Conservation (phyloP, 2,329 filamentous ascomycete species). For the Chrysoporthe puriensis region DNA sequence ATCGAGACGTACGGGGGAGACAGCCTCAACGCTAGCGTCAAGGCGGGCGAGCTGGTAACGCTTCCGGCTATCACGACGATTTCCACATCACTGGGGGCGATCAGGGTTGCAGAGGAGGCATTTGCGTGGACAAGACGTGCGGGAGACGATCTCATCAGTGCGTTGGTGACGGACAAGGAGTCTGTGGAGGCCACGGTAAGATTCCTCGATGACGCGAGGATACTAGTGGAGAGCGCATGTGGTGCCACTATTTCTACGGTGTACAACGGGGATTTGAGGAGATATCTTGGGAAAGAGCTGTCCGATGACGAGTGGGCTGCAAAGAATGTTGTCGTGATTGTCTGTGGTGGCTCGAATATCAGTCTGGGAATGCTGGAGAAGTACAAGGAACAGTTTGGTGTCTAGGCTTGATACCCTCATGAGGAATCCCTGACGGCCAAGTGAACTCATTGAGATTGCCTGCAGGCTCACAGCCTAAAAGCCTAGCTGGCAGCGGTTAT, state of each 20-base stretch:
- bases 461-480: no score
- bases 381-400: slow-evolving; percentile 56
- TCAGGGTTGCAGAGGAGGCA: slow-evolving; percentile 61
- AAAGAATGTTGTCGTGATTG: slow-evolving; percentile 79
- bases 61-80: slow-evolving; percentile 71
- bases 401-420: slow-evolving; percentile 21
- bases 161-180: slow-evolving; percentile 74
- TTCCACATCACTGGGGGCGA: slow-evolving; percentile 71
- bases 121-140: slow-evolving; percentile 62
- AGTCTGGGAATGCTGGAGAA: slow-evolving; percentile 62
- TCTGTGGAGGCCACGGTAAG: slow-evolving; percentile 77
- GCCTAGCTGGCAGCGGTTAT: no score
- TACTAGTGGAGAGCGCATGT: slow-evolving; percentile 84
- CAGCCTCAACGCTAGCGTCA: slow-evolving; percentile 61
- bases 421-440: no score
- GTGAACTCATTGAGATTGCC: no score
- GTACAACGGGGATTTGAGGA: slow-evolving; percentile 66
- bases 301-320: slow-evolving; percentile 61
- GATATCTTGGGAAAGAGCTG: slow-evolving; percentile 57
- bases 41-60: slow-evolving; percentile 58
- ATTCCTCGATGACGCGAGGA: slow-evolving; percentile 79
- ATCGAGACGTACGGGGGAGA: slow-evolving; percentile 76
- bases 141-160: slow-evolving; percentile 49
- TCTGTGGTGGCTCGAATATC: slow-evolving; percentile 79
- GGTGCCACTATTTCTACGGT: slow-evolving; percentile 76